Evolutionary conservation across 2,329 filamentous ascomycete species (phyloP), one percentile per base, ranked within the genome.

Genomic region (Paecilomyces sp.): DNA sequence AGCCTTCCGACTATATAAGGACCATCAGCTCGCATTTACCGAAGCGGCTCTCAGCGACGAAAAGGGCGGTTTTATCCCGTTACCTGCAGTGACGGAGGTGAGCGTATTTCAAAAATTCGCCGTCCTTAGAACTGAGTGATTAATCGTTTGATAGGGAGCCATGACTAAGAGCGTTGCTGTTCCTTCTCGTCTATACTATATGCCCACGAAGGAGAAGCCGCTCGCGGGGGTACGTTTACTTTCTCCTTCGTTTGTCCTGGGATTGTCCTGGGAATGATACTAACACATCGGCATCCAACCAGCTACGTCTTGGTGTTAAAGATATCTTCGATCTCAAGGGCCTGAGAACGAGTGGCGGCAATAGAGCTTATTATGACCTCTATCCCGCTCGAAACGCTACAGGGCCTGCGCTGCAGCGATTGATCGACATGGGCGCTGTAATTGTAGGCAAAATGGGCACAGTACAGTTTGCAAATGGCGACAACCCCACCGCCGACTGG

Each of bases 271-370:
- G 22, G 22, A 22, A 28, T 41, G 34, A 41, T 9, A 6, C n/a
- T 52, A 28, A 28, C 50, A 52, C 15, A 28, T 4, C 13, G 41
- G 25, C 3, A n/a, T 1, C 12, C 1, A 1, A 12, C 13, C 24
- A 63, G 62, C 50, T 67, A 3, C 79, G 86, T 18, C 69, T 88
- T 0, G 85, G 80, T 0, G 77, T 88, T 58, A 89, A 88, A 68
- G 86, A 88, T 63, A 83, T 87, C 54, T 85, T 80, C 65, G 77
- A 85, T 62, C 70, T 88, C 47, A 77, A 79, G 24, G 86, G 86
- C 1, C 70, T 86, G 0, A 77, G 78, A 12, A 86, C 83, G 0
- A 78, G 78, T 1, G 76, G 82, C 33, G 86, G 85, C 0, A 87
- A 85, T 30, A 75, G 82, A 33, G 81, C 85, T 1, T 88, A 82